Base-by-base conservation (phyloP, 140 eudicot genomes). In the Bidens hawaiensis region DNA sequence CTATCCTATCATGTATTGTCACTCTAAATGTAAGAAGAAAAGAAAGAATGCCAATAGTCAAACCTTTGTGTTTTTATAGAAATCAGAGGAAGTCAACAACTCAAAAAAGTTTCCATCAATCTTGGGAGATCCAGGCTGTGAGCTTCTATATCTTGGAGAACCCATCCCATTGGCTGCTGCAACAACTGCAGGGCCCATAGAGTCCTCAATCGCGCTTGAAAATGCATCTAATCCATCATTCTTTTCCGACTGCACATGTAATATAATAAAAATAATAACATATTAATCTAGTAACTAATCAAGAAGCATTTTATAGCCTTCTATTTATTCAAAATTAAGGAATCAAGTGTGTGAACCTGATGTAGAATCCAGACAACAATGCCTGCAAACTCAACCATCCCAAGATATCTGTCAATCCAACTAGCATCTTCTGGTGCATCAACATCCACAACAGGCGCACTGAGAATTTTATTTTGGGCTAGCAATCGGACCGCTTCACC, bases 351-450 rank as follows among this genome's bases (percentile, higher is more conserved):
- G 45, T 4, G 22, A 62, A 90, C 97, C 98, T 87, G 98, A 70
- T 87, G 96, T 58, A 90, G 68, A 49, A 87, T 84, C 98, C 98
- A 90, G 1, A 87, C 96, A 43, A 81, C 98, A 60, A 90, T 90
- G 65, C 98, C 98, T n/a, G 98, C 98, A 80, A 84, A 90, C 79
- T 90, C 98, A 25, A 84, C 94, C 51, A 90, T 76, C 67, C 98
- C 98, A 26, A 90, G 65, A 63, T 90, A 90, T 75, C 96, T 82
- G 72, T 90, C 98, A n/a, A 82, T 82, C 98, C 98, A 90, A 78
- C 88, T 78, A 28, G 98, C 96, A 63, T 87, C 94, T 60, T 78
- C 89, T 1, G 96, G 88, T 46, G 98, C 96, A 25, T 82, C 80
- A 11, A 76, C 90, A 36, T 90, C 82, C 64, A 87, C 91, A 65